phyloP scores from a whole-genome alignment of 768 basidiomycete species.

The Kwoniella shandongensis region DNA sequence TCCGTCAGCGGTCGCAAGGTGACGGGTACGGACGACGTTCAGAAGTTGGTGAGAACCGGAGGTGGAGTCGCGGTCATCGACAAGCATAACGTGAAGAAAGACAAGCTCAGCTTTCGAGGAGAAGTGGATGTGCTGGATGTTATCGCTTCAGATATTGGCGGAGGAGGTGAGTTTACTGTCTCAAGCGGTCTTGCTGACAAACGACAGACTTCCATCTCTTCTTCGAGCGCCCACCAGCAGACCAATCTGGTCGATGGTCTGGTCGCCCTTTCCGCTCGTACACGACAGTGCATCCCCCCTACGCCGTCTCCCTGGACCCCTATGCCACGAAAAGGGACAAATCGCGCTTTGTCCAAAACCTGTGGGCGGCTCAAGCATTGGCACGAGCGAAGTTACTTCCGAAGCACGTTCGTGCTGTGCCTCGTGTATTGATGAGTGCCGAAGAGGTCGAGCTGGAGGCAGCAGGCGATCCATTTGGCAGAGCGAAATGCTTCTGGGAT shows the following conservation, averaged over 20 bases:
- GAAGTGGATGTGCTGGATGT: constrained; percentile 81
- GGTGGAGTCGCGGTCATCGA: constrained; percentile 63
- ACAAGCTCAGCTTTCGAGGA: constrained; percentile 77
- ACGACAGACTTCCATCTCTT: constrained; percentile 83
- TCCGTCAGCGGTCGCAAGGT: constrained; percentile 47
- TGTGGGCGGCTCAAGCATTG: constrained; percentile 84
- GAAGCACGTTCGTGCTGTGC: constrained; percentile 8
- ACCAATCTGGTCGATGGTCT: constrained; percentile 82
- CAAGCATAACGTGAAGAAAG: constrained; percentile 66
- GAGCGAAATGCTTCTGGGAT: constrained; percentile 78
- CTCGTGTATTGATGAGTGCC: constrained; percentile 61
- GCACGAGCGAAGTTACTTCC: constrained; percentile 70
- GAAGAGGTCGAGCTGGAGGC: constrained; percentile 66
- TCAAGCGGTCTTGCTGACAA: constrained; percentile 4
- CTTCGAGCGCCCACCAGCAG: constrained; percentile 76
- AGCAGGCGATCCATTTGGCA: constrained; percentile 32
- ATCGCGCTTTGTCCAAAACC: constrained; percentile 76
- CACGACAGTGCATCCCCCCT: constrained; percentile 73
- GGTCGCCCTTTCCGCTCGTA: constrained; percentile 79
- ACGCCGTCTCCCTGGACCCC: constrained; percentile 67
- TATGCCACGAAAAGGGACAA: constrained; percentile 67
- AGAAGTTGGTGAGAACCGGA: constrained; percentile 58
- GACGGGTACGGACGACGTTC: constrained; percentile 67
- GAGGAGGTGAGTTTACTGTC: constrained; percentile 63
- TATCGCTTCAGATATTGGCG: constrained; percentile 73